A percentile compares a stretch with the other conserved stretches of the same genome.
Evolutionary conservation across 495 filamentous ascomycete genomes (phyloP).

Genomic region (Xeromyces bisporus): DNA sequence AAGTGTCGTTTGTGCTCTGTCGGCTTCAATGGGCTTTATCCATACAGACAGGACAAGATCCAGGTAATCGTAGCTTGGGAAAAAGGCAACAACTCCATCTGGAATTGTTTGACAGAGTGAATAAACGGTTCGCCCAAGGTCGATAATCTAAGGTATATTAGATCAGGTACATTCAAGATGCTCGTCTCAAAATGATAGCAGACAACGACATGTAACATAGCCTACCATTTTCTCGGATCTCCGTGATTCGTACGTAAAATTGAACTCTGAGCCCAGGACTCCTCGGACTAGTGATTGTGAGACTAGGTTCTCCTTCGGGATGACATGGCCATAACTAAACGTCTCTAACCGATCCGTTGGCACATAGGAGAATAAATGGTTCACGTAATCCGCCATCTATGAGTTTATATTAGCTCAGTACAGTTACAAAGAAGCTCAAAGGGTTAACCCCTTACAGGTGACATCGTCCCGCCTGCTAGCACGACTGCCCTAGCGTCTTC

Average conservation of each 20-base stretch:
- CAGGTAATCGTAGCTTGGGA: conserved; percentile 85
- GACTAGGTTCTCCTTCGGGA: conserved; percentile 63
- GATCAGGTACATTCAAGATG: neutral
- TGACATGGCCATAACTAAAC: conserved; percentile 88
- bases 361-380: conserved; percentile 70
- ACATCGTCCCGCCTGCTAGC: conserved; percentile 93
- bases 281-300: conserved; percentile 47
- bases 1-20: conserved; percentile 15
- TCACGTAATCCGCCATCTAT: conserved; percentile 69
- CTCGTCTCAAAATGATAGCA: neutral
- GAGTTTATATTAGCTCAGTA: conserved; percentile 1
- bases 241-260: conserved; percentile 74
- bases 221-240: conserved; percentile 34
- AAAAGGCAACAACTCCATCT: conserved; percentile 90
- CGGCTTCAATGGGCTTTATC: conserved; percentile 29
- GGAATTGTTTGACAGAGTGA: conserved; percentile 58
- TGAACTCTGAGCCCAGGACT: conserved; percentile 44
- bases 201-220: neutral
- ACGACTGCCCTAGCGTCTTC: conserved; percentile 77
- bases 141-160: conserved; percentile 37
- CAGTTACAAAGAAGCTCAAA: neutral
- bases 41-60: conserved; percentile 53
- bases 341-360: conserved; percentile 47
- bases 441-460: conserved; percentile 46
- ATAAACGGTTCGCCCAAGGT: conserved; percentile 56